Evolutionary conservation across 148 eudicot species (phyloP).

Genomic region (Heliamphora exappendiculata): DNA sequence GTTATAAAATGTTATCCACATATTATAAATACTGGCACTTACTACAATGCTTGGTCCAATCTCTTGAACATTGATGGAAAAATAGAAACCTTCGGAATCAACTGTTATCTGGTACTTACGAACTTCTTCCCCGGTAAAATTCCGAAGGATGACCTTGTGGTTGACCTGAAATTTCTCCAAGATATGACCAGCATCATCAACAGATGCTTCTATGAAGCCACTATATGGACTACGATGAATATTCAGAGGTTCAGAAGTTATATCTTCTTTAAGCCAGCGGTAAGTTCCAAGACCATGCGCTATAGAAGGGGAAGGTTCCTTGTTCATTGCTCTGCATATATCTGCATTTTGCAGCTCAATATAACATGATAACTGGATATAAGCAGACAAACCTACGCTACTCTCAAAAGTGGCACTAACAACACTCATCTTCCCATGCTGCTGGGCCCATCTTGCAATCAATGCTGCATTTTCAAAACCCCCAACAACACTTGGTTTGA

Average conservation of each 20-base stretch:
- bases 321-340: conserved; percentile 31
- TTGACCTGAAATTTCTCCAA: conserved; percentile 41
- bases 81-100: conserved; percentile 32
- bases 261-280: conserved; percentile 80
- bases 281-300: conserved; percentile 98
- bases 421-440: conserved; percentile 70
- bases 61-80: conserved; percentile 56
- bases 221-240: conserved; percentile 29
- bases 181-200: conserved; percentile 46
- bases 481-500: conserved; percentile 90
- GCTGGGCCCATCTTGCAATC: conserved; percentile 90
- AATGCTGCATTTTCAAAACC: conserved; percentile 89
- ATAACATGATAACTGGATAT: conserved; percentile 67
- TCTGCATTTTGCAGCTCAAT: conserved; percentile 63
- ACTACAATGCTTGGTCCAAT: conserved; percentile 53
- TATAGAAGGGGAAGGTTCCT: conserved; percentile 22
- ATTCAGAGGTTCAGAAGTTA: conserved; percentile 39
- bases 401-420: conserved; percentile 89
- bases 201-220: conserved; percentile 56
- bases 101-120: conserved; percentile 39
- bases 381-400: conserved; percentile 71
- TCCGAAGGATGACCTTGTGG: conserved; percentile 33
- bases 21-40: conserved; percentile 20
- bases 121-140: conserved; percentile 21
- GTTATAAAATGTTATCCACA: not conserved